Evolutionary conservation across 345 rosid genomes (phyloP).

Genomic region (Cardamine chenopodiifolia): DNA sequence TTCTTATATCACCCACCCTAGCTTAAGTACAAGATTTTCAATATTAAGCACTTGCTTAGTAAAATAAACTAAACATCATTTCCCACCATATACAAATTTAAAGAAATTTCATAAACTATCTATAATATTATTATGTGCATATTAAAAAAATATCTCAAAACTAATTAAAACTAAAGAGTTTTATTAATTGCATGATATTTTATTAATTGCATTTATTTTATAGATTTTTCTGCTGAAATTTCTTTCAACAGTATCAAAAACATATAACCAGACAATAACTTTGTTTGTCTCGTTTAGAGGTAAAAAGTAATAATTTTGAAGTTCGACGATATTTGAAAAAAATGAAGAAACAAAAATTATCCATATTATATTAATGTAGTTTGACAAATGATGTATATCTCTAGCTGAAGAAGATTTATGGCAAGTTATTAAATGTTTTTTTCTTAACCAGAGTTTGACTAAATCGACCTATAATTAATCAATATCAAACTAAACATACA

Average conservation of each 20-base stretch:
- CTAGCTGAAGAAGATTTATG: background rate
- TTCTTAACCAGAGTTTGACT: conserved; percentile 30
- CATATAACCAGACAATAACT: too few relatives aligned
- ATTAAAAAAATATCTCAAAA: background rate
- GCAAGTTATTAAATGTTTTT: conserved; percentile 12
- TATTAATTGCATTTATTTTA: too few relatives aligned
- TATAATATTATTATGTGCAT: background rate
- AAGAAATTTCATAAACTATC: background rate
- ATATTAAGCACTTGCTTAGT: background rate
- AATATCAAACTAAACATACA: conserved; percentile 31
- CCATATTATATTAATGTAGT: background rate
- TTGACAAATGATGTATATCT: conserved; percentile 14
- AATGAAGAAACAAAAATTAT: background rate
- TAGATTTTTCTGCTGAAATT: background rate
- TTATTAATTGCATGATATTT: too few relatives aligned
- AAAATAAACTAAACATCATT: background rate
- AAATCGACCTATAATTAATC: conserved; percentile 24
- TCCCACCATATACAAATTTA: background rate
- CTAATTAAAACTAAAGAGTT: background rate
- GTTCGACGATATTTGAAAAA: background rate
- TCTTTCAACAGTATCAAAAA: background rate
- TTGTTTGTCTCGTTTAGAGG: too few relatives aligned
- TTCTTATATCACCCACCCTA: background rate
- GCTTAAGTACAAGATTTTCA: too few relatives aligned
- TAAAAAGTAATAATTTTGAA: background rate